Evolutionary conservation across 306 rosid genomes (phyloP), one percentile per base, ranked within the genome.

Genomic region (Trifolium fragiferum): DNA sequence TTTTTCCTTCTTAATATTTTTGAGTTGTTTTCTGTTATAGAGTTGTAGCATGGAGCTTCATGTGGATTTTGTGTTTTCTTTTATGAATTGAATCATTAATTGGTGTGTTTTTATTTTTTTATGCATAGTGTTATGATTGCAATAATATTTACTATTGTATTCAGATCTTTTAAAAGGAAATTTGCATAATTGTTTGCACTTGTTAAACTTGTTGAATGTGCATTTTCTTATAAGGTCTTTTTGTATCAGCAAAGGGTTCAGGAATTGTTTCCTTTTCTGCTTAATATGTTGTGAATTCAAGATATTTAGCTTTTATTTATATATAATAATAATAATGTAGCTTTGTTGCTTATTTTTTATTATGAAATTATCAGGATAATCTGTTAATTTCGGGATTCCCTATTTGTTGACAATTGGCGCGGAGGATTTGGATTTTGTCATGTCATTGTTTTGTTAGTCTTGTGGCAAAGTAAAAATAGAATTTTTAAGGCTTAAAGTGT

Each of bases 21-120:
- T 30, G 33, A 20, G 41, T 4, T 72, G 49, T 73, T 49, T 25
- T 51, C 1, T 20, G 18, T 67, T 73, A 30, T 30, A 68, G 58
- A 68, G 58, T 9, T 47, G 58, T 44, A 46, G 65, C 54, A 37
- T 12, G 27, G 25, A 23, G 25, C 25, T 23, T 23, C 25, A 23
- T 23, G 60, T 75, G 76, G 79, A 71, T 79, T 71, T 70, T 49
- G 19, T 63, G 18, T 3, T 50, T 10, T 51, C 50, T 46, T 1
- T 62, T 47, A 50, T 35, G 40, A 1, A 53, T 62, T 68, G 7
- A 54, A 69, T 25, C 35, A 23, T 46, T 41, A 8, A 23, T 69
- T 60, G 32, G 5, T 27, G 32, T 27, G 32, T 27, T 27, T 27
- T 27, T 25, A 0, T 25, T 30, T 30, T 30, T 30, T 27, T 4